Conservation (phyloP, 164 flowering plant species). For the Tetracentron sinense region DNA sequence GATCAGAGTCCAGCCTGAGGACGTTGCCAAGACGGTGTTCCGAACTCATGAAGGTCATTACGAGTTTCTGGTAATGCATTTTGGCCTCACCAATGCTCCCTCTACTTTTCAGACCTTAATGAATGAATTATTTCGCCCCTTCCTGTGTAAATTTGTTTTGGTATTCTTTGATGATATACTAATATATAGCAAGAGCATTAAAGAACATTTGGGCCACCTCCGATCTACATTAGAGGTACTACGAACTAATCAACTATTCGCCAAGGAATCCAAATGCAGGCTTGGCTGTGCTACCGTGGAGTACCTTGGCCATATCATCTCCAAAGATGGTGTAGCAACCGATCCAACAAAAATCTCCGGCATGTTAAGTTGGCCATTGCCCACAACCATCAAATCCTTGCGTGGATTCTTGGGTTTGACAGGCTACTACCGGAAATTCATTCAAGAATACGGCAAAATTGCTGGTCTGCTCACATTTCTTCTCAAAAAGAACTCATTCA, state of each 20-base stretch:
- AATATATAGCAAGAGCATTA: too few species aligned
- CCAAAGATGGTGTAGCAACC: not conserved
- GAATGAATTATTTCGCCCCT: too few species aligned
- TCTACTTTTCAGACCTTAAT: not conserved
- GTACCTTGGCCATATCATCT: not conserved
- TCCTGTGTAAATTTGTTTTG: too few species aligned
- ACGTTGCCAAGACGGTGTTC: not conserved
- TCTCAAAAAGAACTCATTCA: too few species aligned
- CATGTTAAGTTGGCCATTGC: not conserved
- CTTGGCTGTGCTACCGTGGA: not conserved
- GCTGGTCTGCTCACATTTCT: too few species aligned
- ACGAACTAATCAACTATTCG: not conserved
- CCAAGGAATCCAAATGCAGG: not conserved
- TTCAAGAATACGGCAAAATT: too few species aligned
- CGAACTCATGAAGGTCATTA: not conserved
- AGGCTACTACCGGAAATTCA: too few species aligned
- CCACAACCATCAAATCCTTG: not conserved
- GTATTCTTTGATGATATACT: too few species aligned
- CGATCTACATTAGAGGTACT: not conserved
- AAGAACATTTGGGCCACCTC: not conserved
- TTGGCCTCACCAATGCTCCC: not conserved
- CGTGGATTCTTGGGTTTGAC: too few species aligned
- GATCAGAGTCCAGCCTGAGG: not conserved
- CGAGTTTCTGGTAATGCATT: not conserved
- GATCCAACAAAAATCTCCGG: not conserved